Conservation (phyloP, 1,284 basidiomycete species). For the Cryptococcus sp. region DNA sequence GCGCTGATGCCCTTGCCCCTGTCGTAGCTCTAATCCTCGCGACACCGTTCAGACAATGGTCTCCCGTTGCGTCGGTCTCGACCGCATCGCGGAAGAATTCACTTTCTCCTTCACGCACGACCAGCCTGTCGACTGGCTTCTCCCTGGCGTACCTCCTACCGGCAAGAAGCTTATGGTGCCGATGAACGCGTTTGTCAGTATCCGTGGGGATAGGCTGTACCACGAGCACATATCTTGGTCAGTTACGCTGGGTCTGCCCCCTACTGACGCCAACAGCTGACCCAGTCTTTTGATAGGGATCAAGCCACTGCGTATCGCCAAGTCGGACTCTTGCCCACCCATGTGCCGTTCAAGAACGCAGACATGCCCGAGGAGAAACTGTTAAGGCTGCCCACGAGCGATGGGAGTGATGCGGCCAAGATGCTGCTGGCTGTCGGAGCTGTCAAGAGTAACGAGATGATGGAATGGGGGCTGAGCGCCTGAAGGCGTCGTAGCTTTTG, state of each 20-base stretch:
- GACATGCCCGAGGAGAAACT: slow-evolving; percentile 6
- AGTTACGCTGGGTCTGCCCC: slow-evolving; percentile 8
- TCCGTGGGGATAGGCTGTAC: slow-evolving; percentile 58
- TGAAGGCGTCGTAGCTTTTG: background rate
- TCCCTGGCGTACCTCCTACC: slow-evolving; percentile 52
- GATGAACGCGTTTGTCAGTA: slow-evolving; percentile 58
- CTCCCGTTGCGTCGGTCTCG: slow-evolving; percentile 25
- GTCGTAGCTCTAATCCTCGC: slow-evolving; percentile 55
- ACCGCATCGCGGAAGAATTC: slow-evolving; percentile 32
- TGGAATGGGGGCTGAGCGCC: slow-evolving; percentile 10
- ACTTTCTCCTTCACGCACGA: slow-evolving; percentile 52
- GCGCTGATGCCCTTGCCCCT: slow-evolving; percentile 7
- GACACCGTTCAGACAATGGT: slow-evolving; percentile 13
- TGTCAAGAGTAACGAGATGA: slow-evolving; percentile 23
- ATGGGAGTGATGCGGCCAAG: slow-evolving; percentile 14
- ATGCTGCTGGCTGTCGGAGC: slow-evolving; percentile 24
- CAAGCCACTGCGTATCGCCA: slow-evolving; percentile 26
- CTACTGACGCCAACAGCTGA: background rate
- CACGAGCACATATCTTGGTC: slow-evolving; percentile 54
- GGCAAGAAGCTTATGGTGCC: slow-evolving; percentile 55
- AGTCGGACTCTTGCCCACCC: slow-evolving; percentile 19
- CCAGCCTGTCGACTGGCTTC: slow-evolving; percentile 55
- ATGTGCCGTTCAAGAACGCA: slow-evolving; percentile 9
- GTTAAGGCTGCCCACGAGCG: slow-evolving; percentile 22
- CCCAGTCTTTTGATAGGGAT: slow-evolving; percentile 16